Conservation (phyloP, 2,329 filamentous ascomycete genomes). For the Colletotrichum lentis region DNA sequence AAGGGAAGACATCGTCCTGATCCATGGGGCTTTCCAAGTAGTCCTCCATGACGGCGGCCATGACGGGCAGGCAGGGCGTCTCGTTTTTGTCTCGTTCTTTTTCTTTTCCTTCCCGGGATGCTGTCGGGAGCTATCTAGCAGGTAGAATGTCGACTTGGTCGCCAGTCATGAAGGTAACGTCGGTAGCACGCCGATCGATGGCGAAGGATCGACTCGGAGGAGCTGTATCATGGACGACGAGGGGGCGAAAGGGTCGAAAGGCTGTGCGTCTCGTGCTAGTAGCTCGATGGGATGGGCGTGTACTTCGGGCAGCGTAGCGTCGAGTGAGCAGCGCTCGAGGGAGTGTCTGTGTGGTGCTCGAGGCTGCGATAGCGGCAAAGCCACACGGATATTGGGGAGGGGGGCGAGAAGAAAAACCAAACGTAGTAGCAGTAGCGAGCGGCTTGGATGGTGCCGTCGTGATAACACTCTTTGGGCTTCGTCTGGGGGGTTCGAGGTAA, state of each 20-base stretch:
- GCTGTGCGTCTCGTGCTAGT: constrained; percentile 35
- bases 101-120: constrained; percentile 17
- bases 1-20: constrained; percentile 83
- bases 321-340: constrained; percentile 28
- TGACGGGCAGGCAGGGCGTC: constrained; percentile 43
- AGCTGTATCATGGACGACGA: constrained; percentile 34
- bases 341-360: constrained; percentile 25
- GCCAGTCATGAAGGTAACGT: constrained; percentile 32
- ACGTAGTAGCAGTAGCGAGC: constrained; percentile 6
- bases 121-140: constrained; percentile 31
- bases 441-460: constrained; percentile 20
- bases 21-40: constrained; percentile 74
- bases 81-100: too few species aligned
- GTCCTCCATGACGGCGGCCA: constrained; percentile 64
- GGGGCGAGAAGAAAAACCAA: background rate
- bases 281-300: constrained; percentile 29
- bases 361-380: constrained; percentile 23
- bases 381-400: constrained; percentile 18
- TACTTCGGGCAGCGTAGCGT: constrained; percentile 25
- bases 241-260: constrained; percentile 19
- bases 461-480: constrained; percentile 29
- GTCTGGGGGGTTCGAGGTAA: constrained; percentile 23
- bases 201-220: constrained; percentile 19
- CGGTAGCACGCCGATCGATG: constrained; percentile 14
- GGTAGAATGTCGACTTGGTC: constrained; percentile 18